Conservation (phyloP, 495 filamentous ascomycete genomes). For the Neurospora tetrasperma region DNA sequence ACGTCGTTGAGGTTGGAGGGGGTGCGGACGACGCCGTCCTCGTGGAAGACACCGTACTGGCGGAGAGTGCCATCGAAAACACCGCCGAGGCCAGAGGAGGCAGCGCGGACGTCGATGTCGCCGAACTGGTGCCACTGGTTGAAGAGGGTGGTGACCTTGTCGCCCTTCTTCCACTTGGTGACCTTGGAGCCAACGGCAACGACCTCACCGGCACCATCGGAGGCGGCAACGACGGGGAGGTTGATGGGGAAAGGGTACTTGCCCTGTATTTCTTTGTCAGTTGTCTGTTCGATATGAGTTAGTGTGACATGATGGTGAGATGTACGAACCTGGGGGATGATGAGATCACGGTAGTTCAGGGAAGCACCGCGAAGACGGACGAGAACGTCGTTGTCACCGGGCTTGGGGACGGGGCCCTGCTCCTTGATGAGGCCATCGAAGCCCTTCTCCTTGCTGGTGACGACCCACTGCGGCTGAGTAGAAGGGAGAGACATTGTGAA, state of each 20-base stretch:
- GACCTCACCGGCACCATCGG: slow-evolving; percentile 72
- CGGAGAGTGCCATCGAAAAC: slow-evolving; percentile 59
- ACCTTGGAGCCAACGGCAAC: slow-evolving; percentile 59
- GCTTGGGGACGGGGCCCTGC: slow-evolving; percentile 44
- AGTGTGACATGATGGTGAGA: too few relatives aligned
- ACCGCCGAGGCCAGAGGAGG: slow-evolving; percentile 57
- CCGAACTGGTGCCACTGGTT: slow-evolving; percentile 67
- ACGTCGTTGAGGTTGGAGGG: slow-evolving; percentile 51
- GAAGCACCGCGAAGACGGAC: slow-evolving; percentile 66
- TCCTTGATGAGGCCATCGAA: slow-evolving; percentile 49
- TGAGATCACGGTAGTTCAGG: slow-evolving; percentile 74
- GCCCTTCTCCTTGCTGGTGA: slow-evolving; percentile 43
- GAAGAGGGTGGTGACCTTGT: slow-evolving; percentile 67
- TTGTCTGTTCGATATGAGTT: too few relatives aligned
- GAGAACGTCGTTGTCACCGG: slow-evolving; percentile 63
- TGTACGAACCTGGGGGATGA: slow-evolving; percentile 52
- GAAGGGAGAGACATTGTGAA: slow-evolving; percentile 22
- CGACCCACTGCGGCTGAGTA: slow-evolving; percentile 56
- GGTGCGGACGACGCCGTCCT: slow-evolving; percentile 56
- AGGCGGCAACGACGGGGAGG: slow-evolving; percentile 53
- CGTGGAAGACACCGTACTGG: slow-evolving; percentile 60
- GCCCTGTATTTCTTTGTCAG: slow-evolving; percentile 32
- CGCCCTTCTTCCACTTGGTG: slow-evolving; percentile 55
- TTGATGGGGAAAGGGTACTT: slow-evolving; percentile 54
- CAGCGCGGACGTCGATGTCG: slow-evolving; percentile 31